phyloP scores from a whole-genome alignment of 2,329 filamentous ascomycete genomes.

The Cercospora sp. region DNA sequence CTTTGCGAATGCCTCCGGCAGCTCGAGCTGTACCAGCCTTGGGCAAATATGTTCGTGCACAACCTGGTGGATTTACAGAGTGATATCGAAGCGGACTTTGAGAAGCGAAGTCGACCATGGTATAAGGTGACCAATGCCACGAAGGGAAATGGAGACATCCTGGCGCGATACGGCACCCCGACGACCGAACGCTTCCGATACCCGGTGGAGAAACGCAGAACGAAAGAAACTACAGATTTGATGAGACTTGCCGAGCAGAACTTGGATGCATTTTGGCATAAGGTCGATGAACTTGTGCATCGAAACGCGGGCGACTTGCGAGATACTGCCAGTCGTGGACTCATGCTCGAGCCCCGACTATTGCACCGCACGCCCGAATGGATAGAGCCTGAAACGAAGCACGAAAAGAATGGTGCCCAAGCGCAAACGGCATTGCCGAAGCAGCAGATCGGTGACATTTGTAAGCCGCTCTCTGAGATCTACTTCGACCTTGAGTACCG shows the following conservation, averaged over 20 bases:
- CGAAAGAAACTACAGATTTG: conserved; percentile 16
- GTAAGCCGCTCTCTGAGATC: conserved; percentile 31
- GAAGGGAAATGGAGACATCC: conserved; percentile 3
- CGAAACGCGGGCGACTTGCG: conserved; percentile 5
- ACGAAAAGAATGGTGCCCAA: neutral
- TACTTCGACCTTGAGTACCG: conserved; percentile 30
- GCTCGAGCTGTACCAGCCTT: conserved; percentile 51
- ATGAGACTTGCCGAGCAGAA: conserved; percentile 15
- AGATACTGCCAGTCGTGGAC: neutral
- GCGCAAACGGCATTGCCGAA: neutral
- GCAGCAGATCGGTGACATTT: neutral
- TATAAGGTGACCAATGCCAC: neutral
- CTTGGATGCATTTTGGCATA: conserved; percentile 19
- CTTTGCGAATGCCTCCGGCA: conserved; percentile 49
- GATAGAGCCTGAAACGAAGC: conserved; percentile 8
- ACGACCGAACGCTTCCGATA: conserved; percentile 10
- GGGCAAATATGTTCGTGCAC: conserved; percentile 47
- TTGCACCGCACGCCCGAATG: conserved; percentile 22
- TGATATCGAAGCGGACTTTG: conserved; percentile 28
- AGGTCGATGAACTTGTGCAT: conserved; percentile 17
- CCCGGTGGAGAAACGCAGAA: conserved; percentile 15
- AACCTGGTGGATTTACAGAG: conserved; percentile 30
- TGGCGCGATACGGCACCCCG: conserved; percentile 11
- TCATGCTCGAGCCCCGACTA: neutral
- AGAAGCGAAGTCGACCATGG: neutral